phyloP scores from a whole-genome alignment of 2,329 filamentous ascomycete species.

The Fusarium marasasianum region DNA sequence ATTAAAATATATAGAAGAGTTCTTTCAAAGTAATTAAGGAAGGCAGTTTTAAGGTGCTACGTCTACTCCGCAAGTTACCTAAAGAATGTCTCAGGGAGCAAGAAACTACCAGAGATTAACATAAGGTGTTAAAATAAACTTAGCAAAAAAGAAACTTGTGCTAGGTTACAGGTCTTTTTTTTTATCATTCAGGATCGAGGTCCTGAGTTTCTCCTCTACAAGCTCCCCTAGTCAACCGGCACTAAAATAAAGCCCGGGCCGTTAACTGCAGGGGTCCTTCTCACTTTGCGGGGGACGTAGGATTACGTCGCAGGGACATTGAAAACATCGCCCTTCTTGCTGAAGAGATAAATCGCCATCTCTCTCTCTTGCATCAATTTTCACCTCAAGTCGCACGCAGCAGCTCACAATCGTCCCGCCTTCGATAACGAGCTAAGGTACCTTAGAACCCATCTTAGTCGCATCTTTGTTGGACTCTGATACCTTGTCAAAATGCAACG shows the following conservation, averaged over 20 bases:
- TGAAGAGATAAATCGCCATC: background rate
- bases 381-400: background rate
- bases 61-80: no score
- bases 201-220: background rate
- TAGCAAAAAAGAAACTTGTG: background rate
- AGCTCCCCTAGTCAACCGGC: background rate
- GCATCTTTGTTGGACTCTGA: background rate
- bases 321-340: background rate
- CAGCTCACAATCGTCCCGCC: background rate
- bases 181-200: background rate
- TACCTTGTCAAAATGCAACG: slow-evolving; percentile 32
- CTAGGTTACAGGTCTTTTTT: background rate
- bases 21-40: no score
- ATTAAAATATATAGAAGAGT: no score
- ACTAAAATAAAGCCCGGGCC: background rate
- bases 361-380: background rate
- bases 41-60: no score
- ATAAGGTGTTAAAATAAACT: no score
- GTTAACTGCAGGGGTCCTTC: slow-evolving; percentile 19
- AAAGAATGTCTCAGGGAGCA: no score
- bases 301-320: slow-evolving; percentile 13
- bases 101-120: no score
- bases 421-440: background rate
- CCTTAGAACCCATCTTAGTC: background rate
- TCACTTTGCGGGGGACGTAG: slow-evolving; percentile 28